Percentiles rank a stretch among this genome's conserved stretches.
These are phyloP conservation scores for Blastobotrys chiropterorum DNA, from an alignment of 805 yeast genomes.

Conservation along the genomic window DNA sequence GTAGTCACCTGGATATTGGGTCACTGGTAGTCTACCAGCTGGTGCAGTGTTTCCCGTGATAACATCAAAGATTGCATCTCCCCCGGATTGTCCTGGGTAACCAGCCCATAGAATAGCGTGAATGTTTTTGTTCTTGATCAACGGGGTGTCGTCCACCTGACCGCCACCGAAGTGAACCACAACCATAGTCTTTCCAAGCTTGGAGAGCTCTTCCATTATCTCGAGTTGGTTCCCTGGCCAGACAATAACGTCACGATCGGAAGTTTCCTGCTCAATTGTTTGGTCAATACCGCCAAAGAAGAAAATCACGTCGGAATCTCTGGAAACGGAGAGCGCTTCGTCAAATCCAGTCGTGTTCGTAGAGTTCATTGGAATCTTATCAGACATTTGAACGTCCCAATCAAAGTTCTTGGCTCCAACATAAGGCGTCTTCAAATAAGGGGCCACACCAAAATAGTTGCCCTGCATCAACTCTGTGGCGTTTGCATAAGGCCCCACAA, in stretches of 20 bases:
- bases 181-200: slow-evolving; percentile 7
- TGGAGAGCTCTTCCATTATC: slow-evolving; percentile 3
- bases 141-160: slow-evolving; percentile 10
- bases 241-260: slow-evolving; percentile 7
- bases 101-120: slow-evolving; percentile 13
- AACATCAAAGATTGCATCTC: slow-evolving; percentile 9
- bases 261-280: slow-evolving; percentile 11
- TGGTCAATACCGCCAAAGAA: slow-evolving; percentile 13
- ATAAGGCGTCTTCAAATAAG: slow-evolving; percentile 8
- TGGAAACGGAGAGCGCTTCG: slow-evolving; percentile 6
- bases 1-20: slow-evolving; percentile 13
- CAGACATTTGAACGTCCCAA: slow-evolving; percentile 3
- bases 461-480: slow-evolving; percentile 11
- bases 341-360: slow-evolving; percentile 1
- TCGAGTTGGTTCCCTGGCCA: slow-evolving; percentile 15
- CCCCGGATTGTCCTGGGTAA: slow-evolving; percentile 14
- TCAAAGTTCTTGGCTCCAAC: slow-evolving; percentile 8
- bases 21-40: slow-evolving; percentile 10
- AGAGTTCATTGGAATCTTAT: slow-evolving; percentile 6
- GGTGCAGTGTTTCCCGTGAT: slow-evolving; percentile 11
- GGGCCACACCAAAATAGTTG: slow-evolving; percentile 10
- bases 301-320: slow-evolving; percentile 8
- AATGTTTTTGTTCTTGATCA: slow-evolving; percentile 5
- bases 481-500: slow-evolving; percentile 13
- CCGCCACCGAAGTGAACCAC: slow-evolving; percentile 15